A percentile compares a stretch with the other conserved stretches of the same genome.
phyloP scores from a whole-genome alignment of 2,329 filamentous ascomycete genomes.

The Aureobasidium subglaciale region DNA sequence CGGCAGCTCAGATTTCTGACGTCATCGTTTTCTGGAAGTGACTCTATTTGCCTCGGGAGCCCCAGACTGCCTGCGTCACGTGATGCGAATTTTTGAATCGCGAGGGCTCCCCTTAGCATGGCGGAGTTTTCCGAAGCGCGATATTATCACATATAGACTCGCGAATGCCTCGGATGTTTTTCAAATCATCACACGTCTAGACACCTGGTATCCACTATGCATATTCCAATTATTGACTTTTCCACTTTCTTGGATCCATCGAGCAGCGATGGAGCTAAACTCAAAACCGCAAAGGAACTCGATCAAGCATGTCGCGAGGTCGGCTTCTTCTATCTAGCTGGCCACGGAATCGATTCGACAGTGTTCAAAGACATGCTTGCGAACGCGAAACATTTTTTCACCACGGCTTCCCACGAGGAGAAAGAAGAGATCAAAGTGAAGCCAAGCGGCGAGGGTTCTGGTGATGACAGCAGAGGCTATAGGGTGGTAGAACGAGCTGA shows the following conservation, averaged over 20 bases:
- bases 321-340: constrained; percentile 11
- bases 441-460: neutral
- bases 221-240: constrained; percentile 2
- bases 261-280: neutral
- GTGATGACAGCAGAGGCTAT: constrained; percentile 4
- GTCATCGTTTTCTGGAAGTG: too few species aligned
- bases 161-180: too few species aligned
- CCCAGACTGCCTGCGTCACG: too few species aligned
- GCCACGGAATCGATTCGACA: neutral
- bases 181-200: too few species aligned
- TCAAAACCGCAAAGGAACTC: neutral
- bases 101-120: too few species aligned
- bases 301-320: constrained; percentile 6
- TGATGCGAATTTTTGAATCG: too few species aligned
- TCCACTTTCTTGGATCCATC: neutral
- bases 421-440: neutral
- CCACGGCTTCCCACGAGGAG: neutral
- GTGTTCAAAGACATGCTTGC: neutral
- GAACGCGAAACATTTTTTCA: constrained; percentile 1
- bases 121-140: too few species aligned
- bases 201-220: neutral
- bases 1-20: too few species aligned
- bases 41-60: too few species aligned
- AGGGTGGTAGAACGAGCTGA: neutral
- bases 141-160: too few species aligned